These are phyloP conservation scores for Tetrapisispora fleetii DNA, from an alignment of 805 yeast genomes.

Conservation along the genomic window DNA sequence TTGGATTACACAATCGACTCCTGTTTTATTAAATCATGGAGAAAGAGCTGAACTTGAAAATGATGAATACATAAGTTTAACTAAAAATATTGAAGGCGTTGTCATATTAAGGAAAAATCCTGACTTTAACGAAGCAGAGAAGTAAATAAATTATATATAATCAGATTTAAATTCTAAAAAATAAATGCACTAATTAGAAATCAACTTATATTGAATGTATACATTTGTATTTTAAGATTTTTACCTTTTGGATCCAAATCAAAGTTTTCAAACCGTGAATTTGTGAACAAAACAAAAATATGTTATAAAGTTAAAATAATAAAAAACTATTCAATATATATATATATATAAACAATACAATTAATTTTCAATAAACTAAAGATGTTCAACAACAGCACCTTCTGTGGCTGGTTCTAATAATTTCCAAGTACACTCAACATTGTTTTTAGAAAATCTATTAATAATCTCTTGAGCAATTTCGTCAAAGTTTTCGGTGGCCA, in stretches of 20 bases:
- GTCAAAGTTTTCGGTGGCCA: constrained; percentile 85
- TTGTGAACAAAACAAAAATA: background rate
- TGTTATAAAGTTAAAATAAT: background rate
- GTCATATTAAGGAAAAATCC: constrained; percentile 89
- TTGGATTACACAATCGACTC: constrained; percentile 98
- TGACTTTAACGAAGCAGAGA: constrained; percentile 59
- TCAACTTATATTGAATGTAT: no score
- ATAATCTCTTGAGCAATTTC: constrained; percentile 71
- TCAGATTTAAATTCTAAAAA: background rate
- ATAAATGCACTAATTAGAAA: background rate
- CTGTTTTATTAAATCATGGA: constrained; percentile 85
- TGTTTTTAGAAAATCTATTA: constrained; percentile 52
- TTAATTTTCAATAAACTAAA: background rate
- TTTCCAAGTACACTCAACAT: constrained; percentile 71
- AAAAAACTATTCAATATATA: background rate
- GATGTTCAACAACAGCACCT: constrained; percentile 53
- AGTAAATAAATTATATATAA: constrained; percentile 1
- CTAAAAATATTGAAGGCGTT: constrained; percentile 81
- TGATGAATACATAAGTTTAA: constrained; percentile 77
- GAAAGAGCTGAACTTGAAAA: constrained; percentile 93
- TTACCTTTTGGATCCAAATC: background rate
- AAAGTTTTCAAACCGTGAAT: no score
- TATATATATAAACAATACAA: background rate
- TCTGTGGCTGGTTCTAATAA: constrained; percentile 78
- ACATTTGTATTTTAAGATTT: no score